These are phyloP conservation scores for Aquilaria sinensis DNA, from an alignment of 345 rosid genomes.

Conservation along the genomic window DNA sequence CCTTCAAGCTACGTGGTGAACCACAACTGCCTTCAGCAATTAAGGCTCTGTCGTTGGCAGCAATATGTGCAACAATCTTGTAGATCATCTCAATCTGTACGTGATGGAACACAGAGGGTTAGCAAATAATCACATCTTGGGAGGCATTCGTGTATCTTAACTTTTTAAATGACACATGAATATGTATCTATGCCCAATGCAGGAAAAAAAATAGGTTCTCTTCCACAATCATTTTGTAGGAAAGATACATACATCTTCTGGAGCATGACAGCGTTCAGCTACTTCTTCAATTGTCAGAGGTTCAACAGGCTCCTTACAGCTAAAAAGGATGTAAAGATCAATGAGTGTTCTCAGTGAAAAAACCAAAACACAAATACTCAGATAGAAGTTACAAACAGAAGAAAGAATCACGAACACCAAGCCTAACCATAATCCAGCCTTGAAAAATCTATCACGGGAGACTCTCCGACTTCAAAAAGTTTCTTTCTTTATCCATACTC, in stretches of 20 bases:
- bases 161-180: background rate
- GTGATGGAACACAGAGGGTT: conserved; percentile 9
- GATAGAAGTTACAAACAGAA: background rate
- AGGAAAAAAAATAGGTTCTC: too few species aligned
- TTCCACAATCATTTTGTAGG: conserved; percentile 5
- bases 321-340: conserved; percentile 17
- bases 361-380: background rate
- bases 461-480: too few species aligned
- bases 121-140: conserved; percentile 8
- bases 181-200: too few species aligned
- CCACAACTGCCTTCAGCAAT: conserved; percentile 94
- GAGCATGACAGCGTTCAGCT: conserved; percentile 89
- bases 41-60: conserved; percentile 85
- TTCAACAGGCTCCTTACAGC: conserved; percentile 92
- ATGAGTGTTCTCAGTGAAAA: background rate
- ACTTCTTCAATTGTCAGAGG: conserved; percentile 80
- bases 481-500: too few species aligned
- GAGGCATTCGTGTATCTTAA: conserved; percentile 2
- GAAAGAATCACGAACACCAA: background rate
- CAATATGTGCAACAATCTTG: conserved; percentile 94
- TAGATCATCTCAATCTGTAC: conserved; percentile 96
- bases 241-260: conserved; percentile 50
- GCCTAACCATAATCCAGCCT: too few species aligned
- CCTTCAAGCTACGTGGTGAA: conserved; percentile 87
- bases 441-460: too few species aligned